Percentiles rank a stretch among this genome's conserved stretches.
phyloP scores from a whole-genome alignment of 202 grass and related monocot genomes.

The Bolboschoenoplectus hybrid region DNA sequence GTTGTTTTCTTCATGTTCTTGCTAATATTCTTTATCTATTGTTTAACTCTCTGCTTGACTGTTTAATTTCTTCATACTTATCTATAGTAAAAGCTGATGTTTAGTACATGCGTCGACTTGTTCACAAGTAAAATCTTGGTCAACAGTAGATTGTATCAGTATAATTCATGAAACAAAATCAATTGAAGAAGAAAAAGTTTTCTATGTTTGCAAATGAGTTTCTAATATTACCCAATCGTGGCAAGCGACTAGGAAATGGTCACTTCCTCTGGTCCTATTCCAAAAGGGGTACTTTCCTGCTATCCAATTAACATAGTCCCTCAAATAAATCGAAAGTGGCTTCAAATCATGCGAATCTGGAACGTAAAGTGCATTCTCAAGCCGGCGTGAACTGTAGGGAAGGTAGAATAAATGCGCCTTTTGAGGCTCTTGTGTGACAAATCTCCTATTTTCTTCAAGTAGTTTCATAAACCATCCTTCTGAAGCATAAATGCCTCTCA shows the following conservation, averaged over 20 bases:
- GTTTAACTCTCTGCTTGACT: neutral
- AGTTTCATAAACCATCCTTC: slow-evolving; percentile 99
- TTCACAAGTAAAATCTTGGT: neutral
- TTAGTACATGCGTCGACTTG: neutral
- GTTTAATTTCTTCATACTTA: slow-evolving; percentile 10
- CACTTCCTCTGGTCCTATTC: slow-evolving; percentile 70
- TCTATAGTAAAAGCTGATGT: neutral
- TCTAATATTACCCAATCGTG: slow-evolving; percentile 72
- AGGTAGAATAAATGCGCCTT: slow-evolving; percentile 94
- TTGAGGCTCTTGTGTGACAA: slow-evolving; percentile 48
- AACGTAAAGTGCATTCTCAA: slow-evolving; percentile 67
- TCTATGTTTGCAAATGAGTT: neutral
- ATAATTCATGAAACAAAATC: neutral
- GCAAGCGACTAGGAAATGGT: slow-evolving; percentile 92
- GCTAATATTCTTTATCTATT: neutral
- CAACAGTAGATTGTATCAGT: neutral
- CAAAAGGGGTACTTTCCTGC: slow-evolving; percentile 77
- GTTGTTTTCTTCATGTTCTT: neutral
- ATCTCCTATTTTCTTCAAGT: slow-evolving; percentile 69
- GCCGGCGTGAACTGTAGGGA: slow-evolving; percentile 80
- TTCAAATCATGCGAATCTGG: slow-evolving; percentile 71
- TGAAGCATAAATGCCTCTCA: slow-evolving; percentile 86
- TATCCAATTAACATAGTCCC: slow-evolving; percentile 74
- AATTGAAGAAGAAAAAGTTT: neutral
- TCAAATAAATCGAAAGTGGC: slow-evolving; percentile 61